Percentiles rank a stretch among this genome's conserved stretches.
phyloP scores from a whole-genome alignment of 352 stramenopile genomes.

The Globisporangium mamillatum region DNA sequence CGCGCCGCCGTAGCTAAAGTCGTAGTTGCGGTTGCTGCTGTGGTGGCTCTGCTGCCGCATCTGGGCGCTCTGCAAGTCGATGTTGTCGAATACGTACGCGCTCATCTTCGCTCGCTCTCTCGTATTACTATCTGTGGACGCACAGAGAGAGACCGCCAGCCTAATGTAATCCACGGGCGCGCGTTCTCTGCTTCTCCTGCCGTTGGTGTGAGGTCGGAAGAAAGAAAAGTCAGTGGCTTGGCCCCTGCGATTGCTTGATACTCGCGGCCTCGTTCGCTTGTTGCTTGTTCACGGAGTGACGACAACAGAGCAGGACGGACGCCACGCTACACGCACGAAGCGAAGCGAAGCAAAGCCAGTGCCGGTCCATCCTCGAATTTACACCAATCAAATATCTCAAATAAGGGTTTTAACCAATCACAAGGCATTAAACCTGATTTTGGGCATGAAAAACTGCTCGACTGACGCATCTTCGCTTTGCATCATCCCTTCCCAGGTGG shows the following conservation, averaged over 20 bases:
- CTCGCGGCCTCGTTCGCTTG: not conserved
- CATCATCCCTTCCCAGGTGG: not conserved
- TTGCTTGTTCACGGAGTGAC: constrained; percentile 11
- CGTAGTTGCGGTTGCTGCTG: not conserved
- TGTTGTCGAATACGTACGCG: constrained; percentile 22
- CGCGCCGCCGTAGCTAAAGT: constrained; percentile 3
- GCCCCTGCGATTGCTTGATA: not conserved
- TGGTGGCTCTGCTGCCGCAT: not conserved
- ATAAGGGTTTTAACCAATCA: constrained; percentile 6
- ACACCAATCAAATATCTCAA: not conserved
- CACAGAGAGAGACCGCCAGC: not conserved
- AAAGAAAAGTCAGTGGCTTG: constrained; percentile 12
- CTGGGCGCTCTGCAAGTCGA: constrained; percentile 2
- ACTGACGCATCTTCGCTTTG: constrained; percentile 4
- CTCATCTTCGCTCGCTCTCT: constrained; percentile 10
- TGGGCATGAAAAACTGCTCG: constrained; percentile 2
- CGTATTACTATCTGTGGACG: not conserved
- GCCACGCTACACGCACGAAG: not conserved
- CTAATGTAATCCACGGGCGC: not conserved
- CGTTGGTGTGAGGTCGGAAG: constrained; percentile 11
- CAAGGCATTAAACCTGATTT: not conserved
- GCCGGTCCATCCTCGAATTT: constrained; percentile 11
- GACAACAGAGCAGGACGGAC: constrained; percentile 11
- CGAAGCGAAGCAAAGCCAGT: not conserved
- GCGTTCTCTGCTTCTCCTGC: not conserved